Conservation (phyloP, 139 green algal genomes). For the Picochlorum costavermella region DNA sequence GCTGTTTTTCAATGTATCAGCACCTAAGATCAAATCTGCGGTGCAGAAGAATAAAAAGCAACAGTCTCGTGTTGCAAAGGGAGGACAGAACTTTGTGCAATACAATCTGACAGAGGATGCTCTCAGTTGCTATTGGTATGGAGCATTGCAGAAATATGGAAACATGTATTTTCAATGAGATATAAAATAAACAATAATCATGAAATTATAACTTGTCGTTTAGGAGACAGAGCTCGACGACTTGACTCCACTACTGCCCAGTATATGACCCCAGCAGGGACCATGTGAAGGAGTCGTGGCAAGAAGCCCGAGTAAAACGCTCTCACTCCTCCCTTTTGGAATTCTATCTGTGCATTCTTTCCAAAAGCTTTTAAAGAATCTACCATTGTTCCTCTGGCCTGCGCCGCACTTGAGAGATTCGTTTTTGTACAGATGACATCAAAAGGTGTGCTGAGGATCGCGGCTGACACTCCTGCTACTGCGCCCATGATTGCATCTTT, state of each 20-base stretch:
- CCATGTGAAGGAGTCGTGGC: conserved; percentile 40
- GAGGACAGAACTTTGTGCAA: conserved; percentile 22
- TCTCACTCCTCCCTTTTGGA: conserved; percentile 30
- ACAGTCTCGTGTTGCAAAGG: conserved; percentile 14
- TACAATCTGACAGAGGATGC: conserved; percentile 21
- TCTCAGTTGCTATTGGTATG: conserved; percentile 30
- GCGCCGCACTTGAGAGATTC: conserved; percentile 17
- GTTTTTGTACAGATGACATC: conserved; percentile 61
- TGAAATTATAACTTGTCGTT: neutral
- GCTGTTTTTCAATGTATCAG: conserved; percentile 17
- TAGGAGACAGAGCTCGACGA: neutral
- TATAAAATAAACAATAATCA: neutral
- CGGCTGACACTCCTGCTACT: conserved; percentile 44
- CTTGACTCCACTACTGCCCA: conserved; percentile 33
- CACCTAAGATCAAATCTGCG: conserved; percentile 20
- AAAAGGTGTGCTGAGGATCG: conserved; percentile 59
- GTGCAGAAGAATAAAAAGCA: conserved; percentile 7
- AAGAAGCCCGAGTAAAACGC: conserved; percentile 53
- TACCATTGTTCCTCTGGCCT: neutral
- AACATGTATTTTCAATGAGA: conserved; percentile 20
- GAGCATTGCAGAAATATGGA: conserved; percentile 20
- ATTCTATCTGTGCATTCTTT: conserved; percentile 25
- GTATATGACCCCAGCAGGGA: conserved; percentile 40
- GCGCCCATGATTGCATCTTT: conserved; percentile 26
- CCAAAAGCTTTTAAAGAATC: conserved; percentile 23